Evolutionary conservation across 2,329 filamentous ascomycete genomes (phyloP).

Genomic region (Alternaria triticimaculans): DNA sequence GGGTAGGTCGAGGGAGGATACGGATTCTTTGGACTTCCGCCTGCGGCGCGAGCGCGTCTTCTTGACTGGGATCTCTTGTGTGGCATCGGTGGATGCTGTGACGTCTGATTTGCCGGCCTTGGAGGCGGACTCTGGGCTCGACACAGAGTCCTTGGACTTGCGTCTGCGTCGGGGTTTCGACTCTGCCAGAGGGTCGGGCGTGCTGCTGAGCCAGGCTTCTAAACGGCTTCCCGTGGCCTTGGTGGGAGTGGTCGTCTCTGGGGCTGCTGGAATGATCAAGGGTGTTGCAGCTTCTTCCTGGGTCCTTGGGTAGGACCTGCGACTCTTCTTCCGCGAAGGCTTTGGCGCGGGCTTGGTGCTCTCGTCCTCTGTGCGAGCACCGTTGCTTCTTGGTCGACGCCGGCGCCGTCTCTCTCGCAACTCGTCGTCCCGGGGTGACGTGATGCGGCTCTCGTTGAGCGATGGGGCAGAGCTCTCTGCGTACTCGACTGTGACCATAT

Average conservation of each 20-base stretch:
- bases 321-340: conserved; percentile 27
- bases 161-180: conserved; percentile 47
- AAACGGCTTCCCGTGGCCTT: conserved; percentile 61
- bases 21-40: conserved; percentile 37
- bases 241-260: conserved; percentile 43
- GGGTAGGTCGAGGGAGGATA: conserved; percentile 34
- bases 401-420: conserved; percentile 38
- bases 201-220: conserved; percentile 67
- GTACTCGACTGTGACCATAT: conserved; percentile 39
- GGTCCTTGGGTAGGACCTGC: conserved; percentile 33
- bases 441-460: conserved; percentile 14
- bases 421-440: conserved; percentile 28
- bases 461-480: conserved; percentile 28
- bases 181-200: conserved; percentile 63
- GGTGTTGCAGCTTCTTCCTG: conserved; percentile 29
- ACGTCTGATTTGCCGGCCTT: conserved; percentile 38
- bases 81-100: conserved; percentile 33
- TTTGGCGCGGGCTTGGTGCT: conserved; percentile 27
- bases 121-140: conserved; percentile 33
- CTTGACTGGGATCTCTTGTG: conserved; percentile 19
- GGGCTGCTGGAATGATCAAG: conserved; percentile 22
- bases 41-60: conserved; percentile 44
- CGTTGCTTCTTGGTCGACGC: conserved; percentile 34
- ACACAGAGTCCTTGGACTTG: conserved; percentile 39
- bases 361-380: conserved; percentile 34